These are phyloP conservation scores for Ceratocystis destructans DNA, from an alignment of 2,329 filamentous ascomycete species.

Conservation along the genomic window DNA sequence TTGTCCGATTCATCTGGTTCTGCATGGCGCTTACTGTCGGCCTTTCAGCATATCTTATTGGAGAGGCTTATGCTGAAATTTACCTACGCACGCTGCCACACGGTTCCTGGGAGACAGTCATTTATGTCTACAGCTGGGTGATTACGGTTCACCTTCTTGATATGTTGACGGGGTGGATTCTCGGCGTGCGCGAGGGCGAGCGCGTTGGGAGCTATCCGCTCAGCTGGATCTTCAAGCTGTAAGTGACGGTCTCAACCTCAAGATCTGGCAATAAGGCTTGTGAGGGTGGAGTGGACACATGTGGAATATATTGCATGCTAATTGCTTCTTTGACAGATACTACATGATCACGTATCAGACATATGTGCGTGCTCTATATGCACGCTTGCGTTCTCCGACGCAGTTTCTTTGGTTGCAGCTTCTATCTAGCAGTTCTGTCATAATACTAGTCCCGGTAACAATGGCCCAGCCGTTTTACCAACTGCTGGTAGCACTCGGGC, in stretches of 20 bases:
- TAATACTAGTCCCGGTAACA: slow-evolving; percentile 49
- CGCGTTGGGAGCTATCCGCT: slow-evolving; percentile 56
- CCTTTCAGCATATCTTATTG: slow-evolving; percentile 51
- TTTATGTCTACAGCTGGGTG: slow-evolving; percentile 59
- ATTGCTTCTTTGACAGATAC: slow-evolving; percentile 32
- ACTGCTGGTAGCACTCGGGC: slow-evolving; percentile 37
- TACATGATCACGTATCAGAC: slow-evolving; percentile 59
- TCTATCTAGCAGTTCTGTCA: slow-evolving; percentile 48
- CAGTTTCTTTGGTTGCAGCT: slow-evolving; percentile 54
- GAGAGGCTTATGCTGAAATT: slow-evolving; percentile 55
- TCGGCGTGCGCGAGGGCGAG: slow-evolving; percentile 52
- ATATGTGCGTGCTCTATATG: slow-evolving; percentile 55
- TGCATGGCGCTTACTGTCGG: slow-evolving; percentile 49
- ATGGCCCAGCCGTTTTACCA: slow-evolving; percentile 48
- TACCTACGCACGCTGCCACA: slow-evolving; percentile 54
- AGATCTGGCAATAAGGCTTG: neutral
- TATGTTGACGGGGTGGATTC: slow-evolving; percentile 50
- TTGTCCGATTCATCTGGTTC: slow-evolving; percentile 57
- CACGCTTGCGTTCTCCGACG: slow-evolving; percentile 48
- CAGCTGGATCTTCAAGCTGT: slow-evolving; percentile 59
- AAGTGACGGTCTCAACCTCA: slow-evolving; percentile 24
- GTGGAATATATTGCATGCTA: neutral
- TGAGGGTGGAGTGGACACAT: neutral
- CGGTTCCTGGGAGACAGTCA: slow-evolving; percentile 50
- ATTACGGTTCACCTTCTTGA: slow-evolving; percentile 52